Evolutionary conservation across 1,139 yeast genomes (phyloP), one percentile per base, ranked within the genome.

Genomic region (Geotrichum aggregatum): DNA sequence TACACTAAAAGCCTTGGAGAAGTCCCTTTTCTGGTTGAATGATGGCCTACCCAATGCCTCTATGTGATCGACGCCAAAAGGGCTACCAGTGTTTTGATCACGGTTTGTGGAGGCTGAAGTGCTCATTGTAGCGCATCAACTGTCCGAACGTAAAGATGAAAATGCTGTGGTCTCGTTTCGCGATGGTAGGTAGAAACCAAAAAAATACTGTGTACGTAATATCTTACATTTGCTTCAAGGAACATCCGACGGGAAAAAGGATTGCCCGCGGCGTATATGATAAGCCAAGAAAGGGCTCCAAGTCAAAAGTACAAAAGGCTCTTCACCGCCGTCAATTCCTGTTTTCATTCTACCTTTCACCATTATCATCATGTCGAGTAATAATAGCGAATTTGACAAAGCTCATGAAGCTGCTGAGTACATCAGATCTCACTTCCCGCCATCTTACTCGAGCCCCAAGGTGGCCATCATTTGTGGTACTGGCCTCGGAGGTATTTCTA

Each of bases 391-490:
- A 24, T 52, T 50, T 45, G 63, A 61, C 8, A 45, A 51, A 34
- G 67, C 66, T 5, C 52, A 49, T 8, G 55, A 44, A 21, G 64
- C 68, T 11, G 64, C 63, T 13, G 57, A 57, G 22, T 58, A 54
- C 44, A 61, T 70, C 44, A 50, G 52, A 34, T 38, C 54, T 6
- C 52, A 54, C 28, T 56, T 66, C n/a, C 67, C 71, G 4, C 56
- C 36, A n/a, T 62, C 57, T 14, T 59, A 66, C 24, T 52, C 55
- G 39, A 44, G 56, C 16, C 69, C 72, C 0, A 72, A 80, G 54
- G 84, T 80, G 0, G 78, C 91, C 62, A 84, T 92, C 59, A 85
- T 92, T 49, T 91, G 98, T 71, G 98, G 98, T 4, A 87, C 97
- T 2, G 98, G 98, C 0, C 75, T 92, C 14, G 95, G 96, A 8